A percentile compares a stretch with the other conserved stretches of the same genome.
Conservation (phyloP, 2,329 filamentous ascomycete genomes). For the Alternaria angustiovoidea region DNA sequence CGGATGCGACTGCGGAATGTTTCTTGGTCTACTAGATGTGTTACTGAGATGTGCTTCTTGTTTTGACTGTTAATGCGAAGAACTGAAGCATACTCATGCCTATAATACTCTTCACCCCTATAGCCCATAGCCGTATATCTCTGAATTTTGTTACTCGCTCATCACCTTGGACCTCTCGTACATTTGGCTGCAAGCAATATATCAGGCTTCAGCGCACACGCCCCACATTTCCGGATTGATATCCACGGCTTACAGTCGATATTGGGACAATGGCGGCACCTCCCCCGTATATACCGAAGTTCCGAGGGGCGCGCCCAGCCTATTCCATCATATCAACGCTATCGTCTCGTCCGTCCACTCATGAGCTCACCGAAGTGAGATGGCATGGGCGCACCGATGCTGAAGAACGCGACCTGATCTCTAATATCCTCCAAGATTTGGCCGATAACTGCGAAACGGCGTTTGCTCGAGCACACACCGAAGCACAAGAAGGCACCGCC, state of each 20-base stretch:
- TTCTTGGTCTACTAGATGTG: slow-evolving; percentile 8
- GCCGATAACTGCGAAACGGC: slow-evolving; percentile 22
- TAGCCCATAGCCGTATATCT: slow-evolving; percentile 1
- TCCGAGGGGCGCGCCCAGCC: slow-evolving; percentile 5
- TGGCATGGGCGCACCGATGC: neutral
- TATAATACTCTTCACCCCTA: slow-evolving; percentile 7
- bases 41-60: slow-evolving; percentile 7
- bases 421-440: slow-evolving; percentile 28
- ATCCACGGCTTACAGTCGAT: slow-evolving; percentile 3
- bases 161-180: slow-evolving; percentile 11
- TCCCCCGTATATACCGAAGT: slow-evolving; percentile 8
- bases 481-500: slow-evolving; percentile 7
- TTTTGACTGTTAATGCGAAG: neutral
- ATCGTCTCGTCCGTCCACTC: slow-evolving; percentile 1
- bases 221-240: slow-evolving; percentile 6
- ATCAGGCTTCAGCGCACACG: slow-evolving; percentile 13
- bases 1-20: slow-evolving; percentile 10
- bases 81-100: neutral
- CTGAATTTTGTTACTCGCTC: neutral
- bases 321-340: slow-evolving; percentile 3
- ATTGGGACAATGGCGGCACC: slow-evolving; percentile 10
- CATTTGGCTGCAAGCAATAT: slow-evolving; percentile 9
- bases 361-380: neutral
- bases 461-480: slow-evolving; percentile 22
- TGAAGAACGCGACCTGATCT: slow-evolving; percentile 22